These are phyloP conservation scores for Sporisorium iseilematis-ciliati DNA, from an alignment of 1,284 basidiomycete species.

Conservation along the genomic window DNA sequence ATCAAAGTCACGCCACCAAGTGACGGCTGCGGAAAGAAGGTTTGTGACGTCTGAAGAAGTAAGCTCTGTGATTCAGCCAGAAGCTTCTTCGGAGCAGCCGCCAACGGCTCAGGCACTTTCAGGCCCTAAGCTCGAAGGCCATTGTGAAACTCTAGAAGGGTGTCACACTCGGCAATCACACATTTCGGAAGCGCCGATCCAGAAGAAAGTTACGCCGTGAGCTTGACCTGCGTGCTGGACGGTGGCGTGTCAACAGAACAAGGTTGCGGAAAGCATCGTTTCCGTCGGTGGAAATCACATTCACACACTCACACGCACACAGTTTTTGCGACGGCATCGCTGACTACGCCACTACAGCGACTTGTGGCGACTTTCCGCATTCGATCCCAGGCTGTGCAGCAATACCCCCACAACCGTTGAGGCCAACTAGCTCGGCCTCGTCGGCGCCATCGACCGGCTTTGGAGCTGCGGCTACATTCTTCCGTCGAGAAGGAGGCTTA, in stretches of 20 bases:
- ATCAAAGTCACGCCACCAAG: not conserved
- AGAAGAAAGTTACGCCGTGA: not conserved
- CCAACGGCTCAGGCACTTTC: not conserved
- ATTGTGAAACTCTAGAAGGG: too few relatives aligned
- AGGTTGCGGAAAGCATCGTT: not conserved
- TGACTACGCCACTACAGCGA: too few relatives aligned
- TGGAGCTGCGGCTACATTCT: too few relatives aligned
- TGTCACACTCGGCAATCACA: not conserved
- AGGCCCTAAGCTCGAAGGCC: not conserved
- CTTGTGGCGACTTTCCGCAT: too few relatives aligned
- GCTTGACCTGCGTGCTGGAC: not conserved
- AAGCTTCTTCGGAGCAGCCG: not conserved
- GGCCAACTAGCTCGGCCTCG: too few relatives aligned
- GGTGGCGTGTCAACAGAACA: not conserved
- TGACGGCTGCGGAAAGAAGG: not conserved
- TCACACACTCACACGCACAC: too few relatives aligned
- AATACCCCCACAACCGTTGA: too few relatives aligned
- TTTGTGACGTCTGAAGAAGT: not conserved
- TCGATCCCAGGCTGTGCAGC: too few relatives aligned
- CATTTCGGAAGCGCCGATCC: conserved; percentile 3
- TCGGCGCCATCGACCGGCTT: too few relatives aligned
- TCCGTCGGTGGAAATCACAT: conserved; percentile 1
- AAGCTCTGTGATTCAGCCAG: not conserved
- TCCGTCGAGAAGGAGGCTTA: too few relatives aligned
- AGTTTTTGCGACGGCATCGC: too few relatives aligned